phyloP scores from a whole-genome alignment of 2,329 filamentous ascomycete genomes.

The Dactylellina haptotyla region DNA sequence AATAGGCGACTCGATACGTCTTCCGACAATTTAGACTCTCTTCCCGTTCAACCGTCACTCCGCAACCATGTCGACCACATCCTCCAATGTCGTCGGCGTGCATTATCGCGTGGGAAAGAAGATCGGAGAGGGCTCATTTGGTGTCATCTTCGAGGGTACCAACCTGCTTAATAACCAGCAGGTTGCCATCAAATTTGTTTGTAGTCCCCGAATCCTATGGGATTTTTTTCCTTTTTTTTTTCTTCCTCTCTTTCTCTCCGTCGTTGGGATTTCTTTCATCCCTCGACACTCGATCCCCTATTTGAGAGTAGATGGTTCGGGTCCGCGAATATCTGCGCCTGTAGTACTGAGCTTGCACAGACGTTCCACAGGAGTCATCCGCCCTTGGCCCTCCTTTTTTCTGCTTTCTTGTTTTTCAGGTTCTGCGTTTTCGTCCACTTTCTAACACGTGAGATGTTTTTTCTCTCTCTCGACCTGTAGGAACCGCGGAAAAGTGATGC shows the following conservation, averaged over 20 bases:
- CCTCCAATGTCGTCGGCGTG: slow-evolving; percentile 96
- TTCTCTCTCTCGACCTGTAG: slow-evolving; percentile 65
- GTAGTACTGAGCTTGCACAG: slow-evolving; percentile 38
- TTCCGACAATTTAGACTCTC: slow-evolving; percentile 33
- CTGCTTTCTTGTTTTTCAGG: background rate
- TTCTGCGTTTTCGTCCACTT: slow-evolving; percentile 5
- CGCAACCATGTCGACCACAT: slow-evolving; percentile 61
- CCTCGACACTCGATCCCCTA: too few species aligned
- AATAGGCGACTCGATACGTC: slow-evolving; percentile 53
- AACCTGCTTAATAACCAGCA: slow-evolving; percentile 99
- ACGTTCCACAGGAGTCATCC: slow-evolving; percentile 38
- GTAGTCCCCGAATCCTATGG: slow-evolving; percentile 61
- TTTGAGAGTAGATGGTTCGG: too few species aligned
- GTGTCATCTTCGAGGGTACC: slow-evolving; percentile 98
- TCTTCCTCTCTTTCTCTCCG: slow-evolving; percentile 22
- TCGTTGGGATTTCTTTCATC: slow-evolving; percentile 1
- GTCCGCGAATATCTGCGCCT: background rate
- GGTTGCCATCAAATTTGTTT: slow-evolving; percentile 98
- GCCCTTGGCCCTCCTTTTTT: slow-evolving; percentile 1
- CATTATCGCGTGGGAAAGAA: slow-evolving; percentile 99
- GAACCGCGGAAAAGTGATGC: slow-evolving; percentile 99
- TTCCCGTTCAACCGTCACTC: slow-evolving; percentile 77
- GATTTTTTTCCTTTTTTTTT: slow-evolving; percentile 11
- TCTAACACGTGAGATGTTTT: slow-evolving; percentile 39
- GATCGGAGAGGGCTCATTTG: slow-evolving; percentile 97